phyloP scores from a whole-genome alignment of 768 basidiomycete genomes.

The Auriscalpium orientale region DNA sequence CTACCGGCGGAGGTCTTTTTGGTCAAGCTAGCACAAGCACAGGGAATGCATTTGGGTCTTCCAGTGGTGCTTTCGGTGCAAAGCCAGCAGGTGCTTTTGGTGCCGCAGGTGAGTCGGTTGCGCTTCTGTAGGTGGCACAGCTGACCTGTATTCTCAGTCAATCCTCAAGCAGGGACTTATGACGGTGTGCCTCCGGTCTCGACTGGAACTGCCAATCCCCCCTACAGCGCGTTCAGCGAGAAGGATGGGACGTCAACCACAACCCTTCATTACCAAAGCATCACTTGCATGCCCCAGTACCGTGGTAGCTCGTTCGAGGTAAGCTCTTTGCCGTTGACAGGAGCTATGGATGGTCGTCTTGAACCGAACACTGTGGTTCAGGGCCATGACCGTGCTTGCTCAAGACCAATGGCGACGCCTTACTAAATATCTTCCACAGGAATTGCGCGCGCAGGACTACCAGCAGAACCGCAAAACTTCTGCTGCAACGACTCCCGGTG shows the following conservation, averaged over 20 bases:
- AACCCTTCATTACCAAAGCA: slow-evolving; percentile 72
- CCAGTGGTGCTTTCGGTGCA: slow-evolving; percentile 31
- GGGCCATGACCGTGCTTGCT: too few relatives aligned
- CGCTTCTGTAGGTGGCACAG: not conserved
- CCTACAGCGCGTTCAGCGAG: slow-evolving; percentile 52
- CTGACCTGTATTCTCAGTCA: slow-evolving; percentile 17
- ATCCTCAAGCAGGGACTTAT: slow-evolving; percentile 18
- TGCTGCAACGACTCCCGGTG: slow-evolving; percentile 7
- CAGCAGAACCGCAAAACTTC: slow-evolving; percentile 38
- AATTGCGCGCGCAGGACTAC: slow-evolving; percentile 43
- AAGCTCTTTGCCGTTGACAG: slow-evolving; percentile 8
- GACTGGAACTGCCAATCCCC: slow-evolving; percentile 62
- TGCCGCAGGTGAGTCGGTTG: slow-evolving; percentile 22
- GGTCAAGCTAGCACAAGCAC: slow-evolving; percentile 44
- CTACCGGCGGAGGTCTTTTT: slow-evolving; percentile 49
- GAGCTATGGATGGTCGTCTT: too few relatives aligned
- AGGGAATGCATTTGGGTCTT: slow-evolving; percentile 22
- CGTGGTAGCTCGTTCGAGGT: slow-evolving; percentile 59
- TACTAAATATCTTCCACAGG: slow-evolving; percentile 19
- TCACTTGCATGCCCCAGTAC: slow-evolving; percentile 75
- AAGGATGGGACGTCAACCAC: slow-evolving; percentile 49
- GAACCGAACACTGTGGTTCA: too few relatives aligned
- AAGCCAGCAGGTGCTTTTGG: slow-evolving; percentile 39
- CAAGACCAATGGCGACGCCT: too few relatives aligned
- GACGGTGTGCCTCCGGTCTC: slow-evolving; percentile 48